phyloP scores from a whole-genome alignment of 129 eudicot species.

The Deinandra increscens region DNA sequence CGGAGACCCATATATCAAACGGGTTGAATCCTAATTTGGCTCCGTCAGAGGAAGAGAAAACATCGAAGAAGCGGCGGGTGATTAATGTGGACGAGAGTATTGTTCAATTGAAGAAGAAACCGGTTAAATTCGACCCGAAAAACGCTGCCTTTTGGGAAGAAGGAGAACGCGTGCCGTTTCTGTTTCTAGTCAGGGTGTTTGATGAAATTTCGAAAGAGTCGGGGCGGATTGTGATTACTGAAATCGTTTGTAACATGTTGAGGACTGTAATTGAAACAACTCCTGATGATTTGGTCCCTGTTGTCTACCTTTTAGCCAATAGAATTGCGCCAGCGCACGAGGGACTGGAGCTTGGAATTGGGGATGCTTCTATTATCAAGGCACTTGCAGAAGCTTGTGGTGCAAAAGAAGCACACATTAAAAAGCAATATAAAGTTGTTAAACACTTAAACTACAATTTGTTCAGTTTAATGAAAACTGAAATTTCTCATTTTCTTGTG shows the following conservation, averaged over 20 bases:
- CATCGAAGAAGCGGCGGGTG: slow-evolving; percentile 27
- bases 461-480: not conserved
- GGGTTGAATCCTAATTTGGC: slow-evolving; percentile 16
- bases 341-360: slow-evolving; percentile 94
- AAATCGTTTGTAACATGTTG: slow-evolving; percentile 77
- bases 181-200: slow-evolving; percentile 69
- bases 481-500: slow-evolving; percentile 5
- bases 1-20: slow-evolving; percentile 8
- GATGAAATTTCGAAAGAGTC: slow-evolving; percentile 68
- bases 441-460: no score
- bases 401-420: slow-evolving; percentile 59
- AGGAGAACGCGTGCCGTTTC: slow-evolving; percentile 81
- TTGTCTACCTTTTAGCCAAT: slow-evolving; percentile 79
- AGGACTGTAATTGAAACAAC: slow-evolving; percentile 82
- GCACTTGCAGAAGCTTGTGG: slow-evolving; percentile 98
- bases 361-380: slow-evolving; percentile 85
- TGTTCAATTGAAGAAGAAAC: slow-evolving; percentile 56
- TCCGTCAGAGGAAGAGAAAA: slow-evolving; percentile 13
- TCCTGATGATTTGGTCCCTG: slow-evolving; percentile 68
- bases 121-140: slow-evolving; percentile 53
- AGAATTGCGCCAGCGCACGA: slow-evolving; percentile 84
- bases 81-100: slow-evolving; percentile 64
- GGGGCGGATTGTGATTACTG: slow-evolving; percentile 80
- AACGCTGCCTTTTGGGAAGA: slow-evolving; percentile 77
- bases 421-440: slow-evolving; percentile 60